Base-by-base conservation (phyloP, 345 rosid species). In the Eucalyptus curtisii region DNA sequence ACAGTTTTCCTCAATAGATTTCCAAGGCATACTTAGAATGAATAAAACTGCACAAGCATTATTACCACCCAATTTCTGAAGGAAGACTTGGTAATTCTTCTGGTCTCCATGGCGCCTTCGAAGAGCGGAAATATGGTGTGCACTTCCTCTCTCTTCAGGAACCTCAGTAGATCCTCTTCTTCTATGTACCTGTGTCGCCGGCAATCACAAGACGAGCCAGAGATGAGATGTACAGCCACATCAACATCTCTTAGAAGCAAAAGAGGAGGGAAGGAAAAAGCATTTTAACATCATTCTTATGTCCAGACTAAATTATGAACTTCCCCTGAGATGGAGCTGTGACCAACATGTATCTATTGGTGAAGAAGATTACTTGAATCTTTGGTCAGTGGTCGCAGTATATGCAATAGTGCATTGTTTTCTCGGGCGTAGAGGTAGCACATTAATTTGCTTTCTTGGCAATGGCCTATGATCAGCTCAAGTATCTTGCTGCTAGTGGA, bases 21-120 rank as follows among this genome's bases (percentile, higher is more conserved):
- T 40, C 27, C 30, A 6, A 40, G 47, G 30, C 47, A 20, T 6
- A 76, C 9, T 76, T 5, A 22, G 47, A 76, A 20, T 6, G 16
- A 76, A 76, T 8, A 71, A 66, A 33, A 33, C 5, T 33, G 44
- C 13, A 22, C 40, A 33, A 17, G 44, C 81, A 40, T 24, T 11
- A 27, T 49, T 91, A 94, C 94, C 94, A 94, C 92, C 95, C 95
- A 94, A 64, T 92, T 92, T 90, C 91, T 92, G 86, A 93, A 93
- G 27, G 96, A 89, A 11, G 92, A 91, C 84, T 91, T 93, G 2
- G 93, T 88, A n/a, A 94, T 94, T 89, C 86, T 92, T 57, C 94
- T 92, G 4, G 92, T 91, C 86, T 94, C 95, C 7, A 90, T 16
- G 52, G 93, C 96, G 44, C 93, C 94, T 90, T 92, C 94, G 55